Evolutionary conservation across 2,329 filamentous ascomycete species (phyloP).

Genomic region (Talaromyces sp.): DNA sequence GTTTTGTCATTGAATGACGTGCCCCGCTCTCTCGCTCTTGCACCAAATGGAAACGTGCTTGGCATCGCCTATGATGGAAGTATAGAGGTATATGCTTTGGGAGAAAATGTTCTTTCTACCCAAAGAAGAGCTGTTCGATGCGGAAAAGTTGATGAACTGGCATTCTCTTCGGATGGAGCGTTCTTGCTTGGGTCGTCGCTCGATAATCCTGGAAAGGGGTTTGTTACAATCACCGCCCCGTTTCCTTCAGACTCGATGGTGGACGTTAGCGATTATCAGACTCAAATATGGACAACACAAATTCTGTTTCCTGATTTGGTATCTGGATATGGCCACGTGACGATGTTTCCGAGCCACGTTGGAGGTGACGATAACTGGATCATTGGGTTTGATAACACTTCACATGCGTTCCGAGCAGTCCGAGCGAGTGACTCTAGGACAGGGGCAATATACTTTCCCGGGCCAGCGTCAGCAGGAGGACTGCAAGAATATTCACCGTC

Average conservation of each 20-base stretch:
- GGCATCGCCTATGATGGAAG: conserved; percentile 80
- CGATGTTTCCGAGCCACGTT: conserved; percentile 51
- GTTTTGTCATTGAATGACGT: conserved; percentile 72
- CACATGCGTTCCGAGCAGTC: conserved; percentile 72
- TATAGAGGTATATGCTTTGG: conserved; percentile 79
- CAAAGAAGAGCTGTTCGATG: conserved; percentile 74
- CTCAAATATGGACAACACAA: conserved; percentile 76
- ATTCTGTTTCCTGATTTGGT: conserved; percentile 80
- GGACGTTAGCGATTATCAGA: conserved; percentile 57
- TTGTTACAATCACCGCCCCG: conserved; percentile 71
- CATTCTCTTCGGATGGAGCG: conserved; percentile 71
- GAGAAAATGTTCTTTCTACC: conserved; percentile 55
- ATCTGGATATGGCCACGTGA: conserved; percentile 70
- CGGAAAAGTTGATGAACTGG: conserved; percentile 65
- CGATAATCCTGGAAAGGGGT: conserved; percentile 58
- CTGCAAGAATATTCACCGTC: conserved; percentile 60
- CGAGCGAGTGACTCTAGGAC: conserved; percentile 68
- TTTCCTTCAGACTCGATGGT: conserved; percentile 60
- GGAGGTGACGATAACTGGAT: conserved; percentile 64
- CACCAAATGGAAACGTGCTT: conserved; percentile 73
- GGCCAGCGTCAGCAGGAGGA: conserved; percentile 45
- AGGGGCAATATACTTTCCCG: conserved; percentile 73
- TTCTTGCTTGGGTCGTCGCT: conserved; percentile 72
- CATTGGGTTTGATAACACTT: conserved; percentile 69
- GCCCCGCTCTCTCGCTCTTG: conserved; percentile 71